These are phyloP conservation scores for Tilletia setariae DNA, from an alignment of 1,284 basidiomycete genomes.

Conservation along the genomic window DNA sequence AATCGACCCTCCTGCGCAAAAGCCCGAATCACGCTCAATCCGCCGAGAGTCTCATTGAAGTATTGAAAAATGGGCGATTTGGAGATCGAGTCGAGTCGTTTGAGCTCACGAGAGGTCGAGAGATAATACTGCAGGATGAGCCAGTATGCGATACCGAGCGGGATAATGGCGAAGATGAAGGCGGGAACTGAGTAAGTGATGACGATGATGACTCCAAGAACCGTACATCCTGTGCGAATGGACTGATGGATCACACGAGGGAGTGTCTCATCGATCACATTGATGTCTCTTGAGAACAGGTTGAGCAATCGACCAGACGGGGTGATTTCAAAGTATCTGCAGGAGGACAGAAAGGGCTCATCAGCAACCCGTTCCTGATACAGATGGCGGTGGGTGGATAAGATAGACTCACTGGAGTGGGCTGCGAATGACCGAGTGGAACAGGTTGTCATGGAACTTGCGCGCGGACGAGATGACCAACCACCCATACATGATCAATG, in stretches of 20 bases:
- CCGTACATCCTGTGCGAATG: constrained; percentile 53
- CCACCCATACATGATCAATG: constrained; percentile 49
- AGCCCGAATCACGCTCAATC: constrained; percentile 78
- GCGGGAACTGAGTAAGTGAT: constrained; percentile 68
- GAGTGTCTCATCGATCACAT: constrained; percentile 70
- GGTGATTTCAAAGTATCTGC: constrained; percentile 44
- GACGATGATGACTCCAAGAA: constrained; percentile 68
- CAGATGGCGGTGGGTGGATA: not conserved
- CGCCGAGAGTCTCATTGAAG: constrained; percentile 74
- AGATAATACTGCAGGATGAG: constrained; percentile 68
- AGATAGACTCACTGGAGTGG: constrained; percentile 41
- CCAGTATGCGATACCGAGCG: constrained; percentile 45
- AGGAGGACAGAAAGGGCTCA: not conserved
- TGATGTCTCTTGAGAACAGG: constrained; percentile 86
- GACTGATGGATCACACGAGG: constrained; percentile 48
- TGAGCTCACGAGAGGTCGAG: constrained; percentile 82
- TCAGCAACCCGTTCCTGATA: not conserved
- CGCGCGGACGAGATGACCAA: constrained; percentile 45
- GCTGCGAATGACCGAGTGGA: constrained; percentile 38
- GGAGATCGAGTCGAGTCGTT: constrained; percentile 83
- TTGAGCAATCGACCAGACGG: constrained; percentile 67
- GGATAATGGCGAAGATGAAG: constrained; percentile 65
- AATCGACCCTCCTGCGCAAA: constrained; percentile 62
- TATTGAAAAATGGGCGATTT: constrained; percentile 81
- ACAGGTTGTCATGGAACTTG: constrained; percentile 50